phyloP scores from a whole-genome alignment of 2,329 filamentous ascomycete genomes.

The Diaporthe destruens region DNA sequence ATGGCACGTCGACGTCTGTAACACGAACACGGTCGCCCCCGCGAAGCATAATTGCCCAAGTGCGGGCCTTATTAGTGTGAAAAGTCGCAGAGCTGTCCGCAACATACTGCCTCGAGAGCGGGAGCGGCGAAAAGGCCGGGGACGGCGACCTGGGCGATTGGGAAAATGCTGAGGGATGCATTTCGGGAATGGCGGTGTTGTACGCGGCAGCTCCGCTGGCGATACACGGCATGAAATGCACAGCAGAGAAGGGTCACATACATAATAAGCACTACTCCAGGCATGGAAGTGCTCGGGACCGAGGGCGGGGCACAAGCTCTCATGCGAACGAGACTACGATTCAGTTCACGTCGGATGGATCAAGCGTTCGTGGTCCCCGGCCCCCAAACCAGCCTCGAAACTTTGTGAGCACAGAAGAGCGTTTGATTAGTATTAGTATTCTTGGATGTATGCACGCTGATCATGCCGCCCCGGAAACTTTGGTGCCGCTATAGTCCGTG shows the following conservation, averaged over 20 bases:
- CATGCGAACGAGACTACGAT: background rate
- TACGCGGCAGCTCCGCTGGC: conserved; percentile 20
- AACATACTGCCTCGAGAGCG: background rate
- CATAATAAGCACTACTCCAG: conserved; percentile 25
- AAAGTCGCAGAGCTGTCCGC: background rate
- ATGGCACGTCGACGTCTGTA: background rate
- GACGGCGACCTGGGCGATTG: background rate
- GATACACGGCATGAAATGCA: conserved; percentile 30
- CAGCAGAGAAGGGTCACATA: conserved; percentile 21
- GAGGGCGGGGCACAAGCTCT: conserved; percentile 8
- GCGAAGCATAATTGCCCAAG: background rate
- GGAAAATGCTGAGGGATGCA: conserved; percentile 5
- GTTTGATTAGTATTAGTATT: background rate
- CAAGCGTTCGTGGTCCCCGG: background rate
- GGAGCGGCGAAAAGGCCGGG: background rate
- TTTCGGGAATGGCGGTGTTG: conserved; percentile 17
- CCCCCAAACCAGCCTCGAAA: background rate
- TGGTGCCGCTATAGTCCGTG: background rate
- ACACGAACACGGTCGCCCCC: background rate
- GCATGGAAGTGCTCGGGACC: conserved; percentile 9
- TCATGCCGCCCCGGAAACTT: background rate
- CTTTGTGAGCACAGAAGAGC: background rate
- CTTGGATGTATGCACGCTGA: background rate
- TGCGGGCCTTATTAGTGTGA: background rate
- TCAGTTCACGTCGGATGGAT: background rate